These are phyloP conservation scores for Mortierella sp. DNA, from an alignment of 371 early-diverging fungal genomes.

Conservation along the genomic window DNA sequence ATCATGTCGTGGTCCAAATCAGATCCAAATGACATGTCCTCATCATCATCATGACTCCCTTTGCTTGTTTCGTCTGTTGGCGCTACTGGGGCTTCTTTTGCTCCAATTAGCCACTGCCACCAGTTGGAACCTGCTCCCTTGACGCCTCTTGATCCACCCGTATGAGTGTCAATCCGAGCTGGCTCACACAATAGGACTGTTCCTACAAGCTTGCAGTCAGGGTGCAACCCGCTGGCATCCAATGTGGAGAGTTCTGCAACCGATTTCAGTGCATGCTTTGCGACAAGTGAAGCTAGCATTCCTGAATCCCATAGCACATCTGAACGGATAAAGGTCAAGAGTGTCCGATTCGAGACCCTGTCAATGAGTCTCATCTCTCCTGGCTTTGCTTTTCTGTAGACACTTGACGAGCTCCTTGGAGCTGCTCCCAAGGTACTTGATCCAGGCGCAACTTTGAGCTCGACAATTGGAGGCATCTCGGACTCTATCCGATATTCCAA, in stretches of 20 bases:
- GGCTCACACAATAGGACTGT: constrained; percentile 32
- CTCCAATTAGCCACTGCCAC: constrained; percentile 32
- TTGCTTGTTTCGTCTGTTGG: too few species aligned
- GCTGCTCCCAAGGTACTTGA: neutral
- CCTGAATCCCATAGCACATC: constrained; percentile 43
- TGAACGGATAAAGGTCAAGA: constrained; percentile 39
- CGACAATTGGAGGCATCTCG: constrained; percentile 25
- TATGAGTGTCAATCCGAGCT: constrained; percentile 6
- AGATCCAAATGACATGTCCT: constrained; percentile 34
- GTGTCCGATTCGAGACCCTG: constrained; percentile 26
- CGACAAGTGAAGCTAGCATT: constrained; percentile 5
- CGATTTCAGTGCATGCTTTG: constrained; percentile 16
- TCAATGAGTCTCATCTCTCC: constrained; percentile 44
- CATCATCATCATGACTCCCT: neutral
- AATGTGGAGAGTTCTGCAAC: constrained; percentile 6
- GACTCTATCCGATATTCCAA: constrained; percentile 31
- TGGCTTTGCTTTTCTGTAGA: constrained; percentile 49
- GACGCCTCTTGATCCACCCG: neutral
- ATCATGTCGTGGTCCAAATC: constrained; percentile 46
- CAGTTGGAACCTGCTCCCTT: constrained; percentile 7
- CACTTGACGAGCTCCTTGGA: neutral
- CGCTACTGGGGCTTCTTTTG: neutral
- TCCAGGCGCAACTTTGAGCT: constrained; percentile 28
- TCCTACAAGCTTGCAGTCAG: constrained; percentile 42
- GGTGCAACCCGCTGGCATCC: constrained; percentile 36